Conservation (phyloP, 2,329 filamentous ascomycete genomes). For the Exophiala calicioides region DNA sequence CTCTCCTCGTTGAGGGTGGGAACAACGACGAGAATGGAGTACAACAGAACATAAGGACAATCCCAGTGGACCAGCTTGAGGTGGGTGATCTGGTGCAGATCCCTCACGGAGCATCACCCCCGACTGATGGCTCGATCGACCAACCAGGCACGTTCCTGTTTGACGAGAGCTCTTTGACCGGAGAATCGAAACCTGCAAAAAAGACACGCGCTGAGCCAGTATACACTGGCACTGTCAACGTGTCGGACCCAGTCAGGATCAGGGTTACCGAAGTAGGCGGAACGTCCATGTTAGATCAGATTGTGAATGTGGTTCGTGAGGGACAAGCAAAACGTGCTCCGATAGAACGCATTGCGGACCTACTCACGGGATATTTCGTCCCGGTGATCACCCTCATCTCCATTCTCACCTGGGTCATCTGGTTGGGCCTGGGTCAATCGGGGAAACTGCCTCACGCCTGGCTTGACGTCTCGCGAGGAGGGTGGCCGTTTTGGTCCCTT, state of each 20-base stretch:
- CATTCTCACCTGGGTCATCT: conserved; percentile 49
- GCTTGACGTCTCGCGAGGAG: conserved; percentile 49
- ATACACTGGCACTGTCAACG: conserved; percentile 51
- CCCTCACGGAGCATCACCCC: conserved; percentile 76
- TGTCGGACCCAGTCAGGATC: conserved; percentile 48
- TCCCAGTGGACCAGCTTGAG: conserved; percentile 70
- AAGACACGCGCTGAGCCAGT: conserved; percentile 46
- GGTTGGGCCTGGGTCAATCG: conserved; percentile 48
- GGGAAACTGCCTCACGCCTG: conserved; percentile 52
- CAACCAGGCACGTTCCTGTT: conserved; percentile 65
- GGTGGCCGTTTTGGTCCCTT: conserved; percentile 57
- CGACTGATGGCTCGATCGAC: conserved; percentile 71
- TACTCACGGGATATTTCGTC: conserved; percentile 52
- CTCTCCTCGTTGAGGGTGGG: conserved; percentile 60
- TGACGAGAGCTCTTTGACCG: conserved; percentile 86
- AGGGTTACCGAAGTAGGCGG: conserved; percentile 47
- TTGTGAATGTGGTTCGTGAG: conserved; percentile 51
- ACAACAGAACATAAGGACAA: conserved; percentile 40
- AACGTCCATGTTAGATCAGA: conserved; percentile 53
- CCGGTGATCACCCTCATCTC: conserved; percentile 52
- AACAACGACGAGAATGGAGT: conserved; percentile 7
- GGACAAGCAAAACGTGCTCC: conserved; percentile 53
- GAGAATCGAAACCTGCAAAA: conserved; percentile 49
- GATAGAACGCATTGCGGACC: conserved; percentile 49
- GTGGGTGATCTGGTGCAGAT: conserved; percentile 73